Conservation (phyloP, 2,329 filamentous ascomycete genomes). For the Colletotrichum chrysophilum region DNA sequence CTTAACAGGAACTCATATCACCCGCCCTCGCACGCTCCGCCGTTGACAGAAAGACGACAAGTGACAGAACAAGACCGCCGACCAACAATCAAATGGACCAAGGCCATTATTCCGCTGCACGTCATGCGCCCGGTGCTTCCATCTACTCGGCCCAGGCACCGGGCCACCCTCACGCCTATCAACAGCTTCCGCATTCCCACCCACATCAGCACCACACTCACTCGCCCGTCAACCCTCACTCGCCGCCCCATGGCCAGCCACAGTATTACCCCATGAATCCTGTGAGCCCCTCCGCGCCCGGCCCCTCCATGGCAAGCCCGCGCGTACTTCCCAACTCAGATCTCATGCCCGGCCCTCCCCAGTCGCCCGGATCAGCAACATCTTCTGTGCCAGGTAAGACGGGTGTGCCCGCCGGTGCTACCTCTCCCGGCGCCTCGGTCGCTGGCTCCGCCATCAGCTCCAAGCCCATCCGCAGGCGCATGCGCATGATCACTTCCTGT, state of each 20-base stretch:
- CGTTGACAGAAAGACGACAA: conserved; percentile 6
- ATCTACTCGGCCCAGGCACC: conserved; percentile 9
- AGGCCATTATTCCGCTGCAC: conserved; percentile 18
- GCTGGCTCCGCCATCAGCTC: conserved; percentile 5
- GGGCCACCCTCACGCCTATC: conserved; percentile 4
- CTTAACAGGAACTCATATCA: conserved; percentile 18
- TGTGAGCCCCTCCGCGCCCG: conserved; percentile 6
- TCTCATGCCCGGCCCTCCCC: conserved; percentile 2
- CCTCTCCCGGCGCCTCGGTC: conserved; percentile 2
- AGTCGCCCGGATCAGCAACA: conserved; percentile 12
- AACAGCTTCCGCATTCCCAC: background rate
- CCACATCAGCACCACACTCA: conserved; percentile 7
- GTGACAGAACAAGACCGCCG: background rate
- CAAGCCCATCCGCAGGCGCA: conserved; percentile 60
- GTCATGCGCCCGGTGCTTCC: conserved; percentile 15
- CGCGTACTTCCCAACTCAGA: conserved; percentile 17
- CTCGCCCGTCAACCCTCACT: conserved; percentile 1
- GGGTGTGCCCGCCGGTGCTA: background rate
- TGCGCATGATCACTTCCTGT: conserved; percentile 73
- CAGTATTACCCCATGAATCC: conserved; percentile 18
- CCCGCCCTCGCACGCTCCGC: conserved; percentile 7
- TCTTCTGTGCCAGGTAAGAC: conserved; percentile 2
- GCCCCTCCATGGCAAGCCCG: conserved; percentile 8
- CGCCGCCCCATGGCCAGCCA: conserved; percentile 16
- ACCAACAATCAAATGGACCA: conserved; percentile 17